Base-by-base conservation (phyloP, 345 rosid species). In the Hibiscus trionum region DNA sequence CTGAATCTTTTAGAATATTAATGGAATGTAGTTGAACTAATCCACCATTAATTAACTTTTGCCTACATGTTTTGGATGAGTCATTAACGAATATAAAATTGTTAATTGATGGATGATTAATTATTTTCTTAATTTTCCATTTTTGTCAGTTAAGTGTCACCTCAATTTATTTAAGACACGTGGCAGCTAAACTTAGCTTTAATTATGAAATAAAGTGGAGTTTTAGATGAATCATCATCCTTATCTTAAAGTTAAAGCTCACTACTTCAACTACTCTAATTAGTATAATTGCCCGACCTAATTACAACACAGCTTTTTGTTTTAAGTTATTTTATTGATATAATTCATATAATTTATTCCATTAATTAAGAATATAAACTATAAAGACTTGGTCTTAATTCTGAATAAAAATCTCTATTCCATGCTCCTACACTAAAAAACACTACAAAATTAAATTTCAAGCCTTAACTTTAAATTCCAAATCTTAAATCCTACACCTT, bases 51-150 rank as follows among this genome's bases (percentile, higher is more conserved):
- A 47, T 47, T 47, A 47, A 47, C n/a, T 14, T 47, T 47, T 47
- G 52, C 16, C 5, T 47, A 7, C 37, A 33, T 4, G 37, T 33
- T n/a, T 33, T 33, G 35, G 78, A 70, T 79, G 86, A 81, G 79
- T 79, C 86, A 83, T 61, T 42, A 70, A 56, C 84, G 80, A 83
- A 72, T 83, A 66, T 76, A 74, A 79, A 76, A 76, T 63, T 74
- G 69, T 60, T 44, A 79, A 76, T 68, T 70, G 70, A 71, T 42
- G 44, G 24, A 9, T 9, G 65, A 61, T 61, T 61, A 31, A 31
- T 29, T 31, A 3, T 9, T n/a, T 53, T 53, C 24, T 47, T 47
- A 11, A 2, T 11, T 3, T 47, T 12, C 14, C 5, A 7, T 39
- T 49, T 19, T 55, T 55, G 0, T 7, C 21, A n/a, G 24, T 7